These are phyloP conservation scores for Microsporum audouinii DNA, from an alignment of 2,329 filamentous ascomycete genomes.

Conservation along the genomic window DNA sequence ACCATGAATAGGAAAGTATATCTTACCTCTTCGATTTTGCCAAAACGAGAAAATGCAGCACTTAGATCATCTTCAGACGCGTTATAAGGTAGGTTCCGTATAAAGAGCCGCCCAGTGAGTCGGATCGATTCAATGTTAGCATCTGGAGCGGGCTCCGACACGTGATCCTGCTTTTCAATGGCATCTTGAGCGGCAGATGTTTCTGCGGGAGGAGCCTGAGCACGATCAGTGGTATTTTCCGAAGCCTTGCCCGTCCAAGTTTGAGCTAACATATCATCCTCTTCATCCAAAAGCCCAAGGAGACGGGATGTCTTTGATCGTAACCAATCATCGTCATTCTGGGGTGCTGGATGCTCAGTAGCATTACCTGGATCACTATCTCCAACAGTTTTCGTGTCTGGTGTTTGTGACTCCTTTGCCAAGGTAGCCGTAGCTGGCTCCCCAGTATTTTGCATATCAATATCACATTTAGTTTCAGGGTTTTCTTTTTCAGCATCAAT, in stretches of 20 bases:
- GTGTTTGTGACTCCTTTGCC: not conserved
- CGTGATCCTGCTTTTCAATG: constrained; percentile 16
- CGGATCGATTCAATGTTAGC: constrained; percentile 52
- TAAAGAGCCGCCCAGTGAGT: constrained; percentile 66
- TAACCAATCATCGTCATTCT: constrained; percentile 80
- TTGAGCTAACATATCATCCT: constrained; percentile 25
- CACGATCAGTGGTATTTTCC: not conserved
- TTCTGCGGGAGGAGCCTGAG: not conserved
- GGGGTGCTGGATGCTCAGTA: constrained; percentile 22
- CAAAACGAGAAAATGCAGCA: constrained; percentile 57
- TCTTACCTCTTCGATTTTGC: constrained; percentile 77
- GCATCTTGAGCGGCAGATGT: constrained; percentile 2
- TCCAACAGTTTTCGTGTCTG: not conserved
- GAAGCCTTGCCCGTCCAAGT: constrained; percentile 9
- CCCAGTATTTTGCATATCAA: not conserved
- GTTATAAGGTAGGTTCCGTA: constrained; percentile 78
- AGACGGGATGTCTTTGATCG: constrained; percentile 77
- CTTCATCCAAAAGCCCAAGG: constrained; percentile 68
- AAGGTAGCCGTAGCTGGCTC: not conserved
- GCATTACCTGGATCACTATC: constrained; percentile 10
- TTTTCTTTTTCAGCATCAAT: not conserved
- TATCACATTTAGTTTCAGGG: not conserved
- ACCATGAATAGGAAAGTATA: constrained; percentile 9
- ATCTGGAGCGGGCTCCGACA: constrained; percentile 29
- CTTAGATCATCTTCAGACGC: constrained; percentile 66